Evolutionary conservation across 768 basidiomycete species (phyloP), one percentile per base, ranked within the genome.

Genomic region (Phaffia australis): DNA sequence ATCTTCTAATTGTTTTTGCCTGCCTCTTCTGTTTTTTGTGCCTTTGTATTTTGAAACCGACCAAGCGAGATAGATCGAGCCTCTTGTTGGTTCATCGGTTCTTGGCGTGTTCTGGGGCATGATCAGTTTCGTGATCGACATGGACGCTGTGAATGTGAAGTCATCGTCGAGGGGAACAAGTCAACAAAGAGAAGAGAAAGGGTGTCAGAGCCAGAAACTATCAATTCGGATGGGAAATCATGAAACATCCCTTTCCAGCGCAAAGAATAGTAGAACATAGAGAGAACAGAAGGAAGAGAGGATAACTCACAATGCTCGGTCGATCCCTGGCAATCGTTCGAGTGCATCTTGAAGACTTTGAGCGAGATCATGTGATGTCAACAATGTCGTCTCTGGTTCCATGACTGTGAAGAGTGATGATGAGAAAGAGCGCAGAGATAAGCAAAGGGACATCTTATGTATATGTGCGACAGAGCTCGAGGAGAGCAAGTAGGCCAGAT

Each of bases 321-420:
- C 71, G 51, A 74, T 72, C 25, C 68, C 62, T 1, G 75, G 75
- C 25, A 74, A 57, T 42, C 70, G 68, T 60, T 75, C 75, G 56
- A 75, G 70, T 62, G 72, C 69, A 71, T 79, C 78, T 60, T 79
- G 78, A 27, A 79, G 42, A 29, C 16, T 59, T 64, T 60, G 5
- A 64, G 55, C n/a, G 6, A 72, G 63, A 49, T 79, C 78, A 59
- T 78, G 77, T 19, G 77, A 75, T 27, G 75, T 86, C 85, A 87
- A 89, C 0, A 98, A 79, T 0, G 91, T 89, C 29, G 91, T 95
- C 65, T 84, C 83, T 14, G 32, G 32, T 6, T 52, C 55, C 61
- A 69, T 63, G 35, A 67, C 66, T 42, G 11, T 42, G 35, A 5
- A 29, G 52, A 54, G 16, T 4, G 9, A 54, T 5, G n/a, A 9